phyloP scores from a whole-genome alignment of 768 basidiomycete species.

The Psilocybe cubensis region DNA sequence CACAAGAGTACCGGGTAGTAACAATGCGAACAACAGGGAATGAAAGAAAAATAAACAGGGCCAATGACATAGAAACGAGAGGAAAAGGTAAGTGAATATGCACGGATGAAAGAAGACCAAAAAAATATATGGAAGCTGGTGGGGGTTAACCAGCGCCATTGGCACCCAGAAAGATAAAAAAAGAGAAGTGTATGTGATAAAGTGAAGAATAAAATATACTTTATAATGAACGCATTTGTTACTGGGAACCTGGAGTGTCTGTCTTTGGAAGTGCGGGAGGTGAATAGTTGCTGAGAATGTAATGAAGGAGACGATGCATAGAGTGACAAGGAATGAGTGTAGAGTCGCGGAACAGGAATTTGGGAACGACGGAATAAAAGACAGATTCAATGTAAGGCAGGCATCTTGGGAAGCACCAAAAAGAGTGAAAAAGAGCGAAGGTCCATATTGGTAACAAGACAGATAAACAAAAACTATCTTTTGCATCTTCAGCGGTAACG shows the following conservation, averaged over 20 bases:
- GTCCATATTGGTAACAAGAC: conserved; percentile 31
- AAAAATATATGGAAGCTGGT: conserved; percentile 34
- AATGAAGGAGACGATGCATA: conserved; percentile 63
- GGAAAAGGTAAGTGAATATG: conserved; percentile 15
- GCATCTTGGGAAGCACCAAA: conserved; percentile 22
- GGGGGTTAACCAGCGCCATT: conserved; percentile 32
- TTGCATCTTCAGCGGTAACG: conserved; percentile 28
- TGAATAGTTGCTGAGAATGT: conserved; percentile 41
- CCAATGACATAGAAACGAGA: conserved; percentile 19
- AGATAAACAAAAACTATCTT: conserved; percentile 41
- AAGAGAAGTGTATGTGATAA: conserved; percentile 59
- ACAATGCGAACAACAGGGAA: conserved; percentile 29
- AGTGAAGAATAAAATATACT: conserved; percentile 86
- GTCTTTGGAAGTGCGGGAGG: conserved; percentile 52
- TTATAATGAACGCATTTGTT: conserved; percentile 57
- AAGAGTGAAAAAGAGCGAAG: conserved; percentile 33
- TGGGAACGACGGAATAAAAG: conserved; percentile 44
- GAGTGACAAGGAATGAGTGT: conserved; percentile 52
- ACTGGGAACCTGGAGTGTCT: conserved; percentile 41
- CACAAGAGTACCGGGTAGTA: conserved; percentile 29
- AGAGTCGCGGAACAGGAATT: conserved; percentile 36
- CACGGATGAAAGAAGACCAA: conserved; percentile 28
- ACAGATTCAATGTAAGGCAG: conserved; percentile 17
- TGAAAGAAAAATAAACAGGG: conserved; percentile 20
- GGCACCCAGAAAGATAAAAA: conserved; percentile 35